phyloP scores from a whole-genome alignment of 192 early-diverging fungal genomes.

The Obelidium mucronatum region DNA sequence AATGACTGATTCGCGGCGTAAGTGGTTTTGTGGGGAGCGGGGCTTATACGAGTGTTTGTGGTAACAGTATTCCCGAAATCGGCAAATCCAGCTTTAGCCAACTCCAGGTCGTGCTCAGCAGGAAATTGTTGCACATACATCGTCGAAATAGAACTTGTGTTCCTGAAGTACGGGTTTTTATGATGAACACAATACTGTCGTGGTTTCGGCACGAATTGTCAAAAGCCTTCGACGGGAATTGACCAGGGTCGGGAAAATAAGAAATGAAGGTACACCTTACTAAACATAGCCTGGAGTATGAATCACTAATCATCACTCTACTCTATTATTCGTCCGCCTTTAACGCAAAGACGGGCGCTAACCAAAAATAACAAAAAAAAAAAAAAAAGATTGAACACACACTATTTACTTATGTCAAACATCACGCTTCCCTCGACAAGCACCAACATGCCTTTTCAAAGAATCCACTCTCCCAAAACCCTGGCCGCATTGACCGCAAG shows the following conservation, averaged over 20 bases:
- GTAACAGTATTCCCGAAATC: not conserved
- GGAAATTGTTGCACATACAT: not conserved
- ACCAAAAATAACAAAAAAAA: no score
- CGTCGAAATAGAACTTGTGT: not conserved
- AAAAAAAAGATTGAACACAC: no score
- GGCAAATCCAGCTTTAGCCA: not conserved
- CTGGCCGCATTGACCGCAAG: not conserved
- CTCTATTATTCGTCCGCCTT: no score
- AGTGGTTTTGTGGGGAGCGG: not conserved
- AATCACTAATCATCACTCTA: no score
- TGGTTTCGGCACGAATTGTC: no score
- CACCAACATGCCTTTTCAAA: slow-evolving; percentile 8
- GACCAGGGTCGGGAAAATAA: no score
- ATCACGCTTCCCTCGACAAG: not conserved
- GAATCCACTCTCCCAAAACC: slow-evolving; percentile 17
- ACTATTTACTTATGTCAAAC: not conserved
- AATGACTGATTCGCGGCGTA: not conserved
- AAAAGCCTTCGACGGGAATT: no score
- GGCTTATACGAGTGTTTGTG: not conserved
- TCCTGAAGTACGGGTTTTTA: not conserved
- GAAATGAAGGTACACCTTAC: no score
- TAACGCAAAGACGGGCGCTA: no score
- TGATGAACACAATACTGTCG: no score
- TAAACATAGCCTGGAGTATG: no score
- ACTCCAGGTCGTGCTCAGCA: not conserved